These are phyloP conservation scores for Lachancea thermotolerans DNA, from an alignment of 805 yeast genomes.

Conservation along the genomic window DNA sequence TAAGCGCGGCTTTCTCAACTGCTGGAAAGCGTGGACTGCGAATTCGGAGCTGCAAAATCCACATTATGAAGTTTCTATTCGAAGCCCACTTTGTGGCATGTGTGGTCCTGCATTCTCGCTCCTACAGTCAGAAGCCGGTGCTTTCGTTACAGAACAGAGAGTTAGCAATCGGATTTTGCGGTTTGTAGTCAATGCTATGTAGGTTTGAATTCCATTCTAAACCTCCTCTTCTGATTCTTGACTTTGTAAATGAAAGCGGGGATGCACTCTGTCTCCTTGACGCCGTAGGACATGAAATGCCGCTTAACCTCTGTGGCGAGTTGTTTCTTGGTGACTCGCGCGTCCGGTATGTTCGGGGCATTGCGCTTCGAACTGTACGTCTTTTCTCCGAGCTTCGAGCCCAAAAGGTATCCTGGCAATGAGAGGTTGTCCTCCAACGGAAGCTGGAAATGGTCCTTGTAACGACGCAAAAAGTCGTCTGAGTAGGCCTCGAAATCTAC, in stretches of 20 bases:
- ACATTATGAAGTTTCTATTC: too few relatives aligned
- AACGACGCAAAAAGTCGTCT: constrained; percentile 57
- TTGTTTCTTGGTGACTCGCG: constrained; percentile 50
- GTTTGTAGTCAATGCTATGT: too few relatives aligned
- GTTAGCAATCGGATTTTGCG: too few relatives aligned
- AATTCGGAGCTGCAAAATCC: too few relatives aligned
- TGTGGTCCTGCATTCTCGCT: too few relatives aligned
- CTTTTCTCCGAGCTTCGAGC: constrained; percentile 66
- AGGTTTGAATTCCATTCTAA: constrained; percentile 33
- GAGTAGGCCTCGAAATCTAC: constrained; percentile 65
- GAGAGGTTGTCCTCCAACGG: constrained; percentile 56
- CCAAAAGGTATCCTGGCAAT: constrained; percentile 60
- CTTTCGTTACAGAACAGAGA: too few relatives aligned
- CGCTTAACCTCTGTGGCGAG: constrained; percentile 54
- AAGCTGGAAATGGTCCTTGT: constrained; percentile 54
- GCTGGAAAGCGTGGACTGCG: too few relatives aligned
- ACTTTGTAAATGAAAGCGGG: constrained; percentile 86
- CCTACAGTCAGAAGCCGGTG: too few relatives aligned
- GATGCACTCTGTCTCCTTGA: constrained; percentile 77
- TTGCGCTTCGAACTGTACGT: constrained; percentile 37
- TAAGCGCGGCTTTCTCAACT: too few relatives aligned
- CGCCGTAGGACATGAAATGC: constrained; percentile 56
- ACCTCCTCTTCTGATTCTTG: constrained; percentile 53
- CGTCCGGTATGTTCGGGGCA: constrained; percentile 19
- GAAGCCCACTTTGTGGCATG: too few relatives aligned